Conservation (phyloP, 75 land plant genomes). For the Larix kaempferi region DNA sequence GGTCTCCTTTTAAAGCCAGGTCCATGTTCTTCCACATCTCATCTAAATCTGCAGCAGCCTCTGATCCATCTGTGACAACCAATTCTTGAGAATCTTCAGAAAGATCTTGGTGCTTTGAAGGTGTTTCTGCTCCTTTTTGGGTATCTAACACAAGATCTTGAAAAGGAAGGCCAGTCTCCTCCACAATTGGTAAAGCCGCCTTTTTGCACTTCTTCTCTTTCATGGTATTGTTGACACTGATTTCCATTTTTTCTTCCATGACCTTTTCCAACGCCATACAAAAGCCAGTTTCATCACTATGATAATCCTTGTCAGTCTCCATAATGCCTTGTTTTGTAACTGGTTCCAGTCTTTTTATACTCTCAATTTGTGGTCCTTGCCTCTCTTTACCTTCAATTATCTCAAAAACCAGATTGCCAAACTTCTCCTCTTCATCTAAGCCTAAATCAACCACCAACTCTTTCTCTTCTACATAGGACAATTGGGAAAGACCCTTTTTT, state of each 20-base stretch:
- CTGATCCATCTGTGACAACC: too few relatives aligned
- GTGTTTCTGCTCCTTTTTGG: background rate
- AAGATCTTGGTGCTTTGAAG: background rate
- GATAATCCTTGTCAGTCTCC: background rate
- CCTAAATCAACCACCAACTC: background rate
- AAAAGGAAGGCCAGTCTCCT: background rate
- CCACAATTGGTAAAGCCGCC: background rate
- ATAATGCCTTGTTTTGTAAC: background rate
- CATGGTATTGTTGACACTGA: background rate
- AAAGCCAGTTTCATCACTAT: background rate
- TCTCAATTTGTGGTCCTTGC: background rate
- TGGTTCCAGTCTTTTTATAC: background rate
- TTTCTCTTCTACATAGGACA: background rate
- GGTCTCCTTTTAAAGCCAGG: background rate
- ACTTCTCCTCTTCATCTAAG: background rate
- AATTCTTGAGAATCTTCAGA: too few relatives aligned
- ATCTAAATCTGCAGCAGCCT: background rate
- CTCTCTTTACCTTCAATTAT: background rate
- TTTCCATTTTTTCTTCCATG: background rate
- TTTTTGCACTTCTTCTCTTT: background rate
- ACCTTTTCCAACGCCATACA: conserved; percentile 2
- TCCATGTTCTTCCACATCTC: conserved; percentile 1
- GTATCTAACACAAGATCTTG: conserved; percentile 2
- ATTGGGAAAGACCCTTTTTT: background rate
- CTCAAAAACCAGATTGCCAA: background rate